These are phyloP conservation scores for Alternaria panax DNA, from an alignment of 2,329 filamentous ascomycete species.

Conservation along the genomic window DNA sequence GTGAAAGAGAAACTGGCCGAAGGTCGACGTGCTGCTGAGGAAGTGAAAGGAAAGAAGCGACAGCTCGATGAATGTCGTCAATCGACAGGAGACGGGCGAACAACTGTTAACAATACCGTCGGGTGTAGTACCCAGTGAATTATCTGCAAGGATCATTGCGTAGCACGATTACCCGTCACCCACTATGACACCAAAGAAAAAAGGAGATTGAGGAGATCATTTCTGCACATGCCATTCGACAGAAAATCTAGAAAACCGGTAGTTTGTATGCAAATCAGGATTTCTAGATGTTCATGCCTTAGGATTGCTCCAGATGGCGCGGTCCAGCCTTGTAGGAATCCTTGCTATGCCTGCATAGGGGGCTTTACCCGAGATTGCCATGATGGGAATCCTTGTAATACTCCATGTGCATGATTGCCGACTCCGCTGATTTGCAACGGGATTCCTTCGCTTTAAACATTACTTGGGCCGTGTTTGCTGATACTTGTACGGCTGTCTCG, in stretches of 20 bases:
- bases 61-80: slow-evolving; percentile 27
- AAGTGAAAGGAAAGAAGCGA: slow-evolving; percentile 16
- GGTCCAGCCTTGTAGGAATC: slow-evolving; percentile 32
- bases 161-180: slow-evolving; percentile 23
- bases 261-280: slow-evolving; percentile 27
- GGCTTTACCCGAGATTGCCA: slow-evolving; percentile 46
- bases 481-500: slow-evolving; percentile 23
- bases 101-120: slow-evolving; percentile 29
- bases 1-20: slow-evolving; percentile 32
- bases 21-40: slow-evolving; percentile 29
- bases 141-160: slow-evolving; percentile 32
- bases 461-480: slow-evolving; percentile 21
- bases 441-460: slow-evolving; percentile 22
- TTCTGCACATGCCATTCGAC: slow-evolving; percentile 19
- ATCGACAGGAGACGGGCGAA: slow-evolving; percentile 7
- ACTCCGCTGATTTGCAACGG: slow-evolving; percentile 22
- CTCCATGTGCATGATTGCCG: slow-evolving; percentile 25
- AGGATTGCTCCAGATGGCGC: slow-evolving; percentile 18
- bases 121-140: slow-evolving; percentile 29
- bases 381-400: slow-evolving; percentile 32
- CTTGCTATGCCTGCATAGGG: slow-evolving; percentile 32
- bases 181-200: slow-evolving; percentile 23
- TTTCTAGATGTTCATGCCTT: slow-evolving; percentile 27
- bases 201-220: slow-evolving; percentile 40
- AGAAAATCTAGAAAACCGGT: slow-evolving; percentile 12